These are phyloP conservation scores for Metschnikowia bowlesiae DNA, from an alignment of 805 yeast genomes.

Conservation along the genomic window DNA sequence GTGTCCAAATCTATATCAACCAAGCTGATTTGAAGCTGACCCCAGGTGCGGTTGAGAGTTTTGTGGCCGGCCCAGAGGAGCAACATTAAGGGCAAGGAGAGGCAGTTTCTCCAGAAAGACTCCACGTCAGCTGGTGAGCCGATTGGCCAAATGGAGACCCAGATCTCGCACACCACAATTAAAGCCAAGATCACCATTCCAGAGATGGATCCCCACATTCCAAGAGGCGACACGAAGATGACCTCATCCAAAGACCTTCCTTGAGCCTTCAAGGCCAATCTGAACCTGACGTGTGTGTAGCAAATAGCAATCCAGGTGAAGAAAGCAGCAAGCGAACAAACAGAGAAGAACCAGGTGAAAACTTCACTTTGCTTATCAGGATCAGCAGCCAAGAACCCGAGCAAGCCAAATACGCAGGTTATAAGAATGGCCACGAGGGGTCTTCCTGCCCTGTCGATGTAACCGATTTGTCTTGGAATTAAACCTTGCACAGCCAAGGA, in stretches of 20 bases:
- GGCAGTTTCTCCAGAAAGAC: conserved; percentile 49
- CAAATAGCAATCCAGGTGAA: conserved; percentile 41
- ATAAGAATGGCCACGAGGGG: conserved; percentile 55
- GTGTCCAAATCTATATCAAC: conserved; percentile 56
- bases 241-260: conserved; percentile 33
- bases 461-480: conserved; percentile 54
- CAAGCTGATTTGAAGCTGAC: conserved; percentile 34
- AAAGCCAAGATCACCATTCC: conserved; percentile 29
- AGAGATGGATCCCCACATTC: conserved; percentile 34
- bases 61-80: conserved; percentile 43
- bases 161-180: conserved; percentile 34
- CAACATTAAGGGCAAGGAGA: conserved; percentile 38
- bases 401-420: conserved; percentile 41
- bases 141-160: conserved; percentile 38
- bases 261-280: conserved; percentile 34
- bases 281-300: conserved; percentile 37
- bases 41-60: conserved; percentile 29
- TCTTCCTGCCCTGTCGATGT: conserved; percentile 63
- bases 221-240: conserved; percentile 30
- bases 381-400: conserved; percentile 36
- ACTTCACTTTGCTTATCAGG: conserved; percentile 25
- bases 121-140: conserved; percentile 18
- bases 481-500: conserved; percentile 61
- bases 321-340: conserved; percentile 38
- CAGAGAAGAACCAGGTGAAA: conserved; percentile 40